Evolutionary conservation across 306 rosid species (phyloP).

Genomic region (Ceratonia siliqua): DNA sequence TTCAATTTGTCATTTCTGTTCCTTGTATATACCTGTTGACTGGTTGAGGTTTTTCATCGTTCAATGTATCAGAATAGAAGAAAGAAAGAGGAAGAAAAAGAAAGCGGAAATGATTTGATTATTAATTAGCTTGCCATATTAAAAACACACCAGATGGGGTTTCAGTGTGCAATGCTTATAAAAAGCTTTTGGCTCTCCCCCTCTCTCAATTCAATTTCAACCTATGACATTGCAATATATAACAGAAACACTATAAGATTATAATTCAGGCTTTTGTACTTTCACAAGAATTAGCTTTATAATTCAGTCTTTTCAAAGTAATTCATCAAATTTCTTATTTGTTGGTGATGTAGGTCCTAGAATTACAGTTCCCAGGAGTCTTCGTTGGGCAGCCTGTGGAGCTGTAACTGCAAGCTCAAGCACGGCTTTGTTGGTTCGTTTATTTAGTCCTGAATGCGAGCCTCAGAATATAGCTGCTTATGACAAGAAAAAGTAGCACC

Average conservation of each 20-base stretch:
- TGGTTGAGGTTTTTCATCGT: not conserved
- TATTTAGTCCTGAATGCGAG: slow-evolving; percentile 89
- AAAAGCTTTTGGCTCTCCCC: not conserved
- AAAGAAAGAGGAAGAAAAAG: not conserved
- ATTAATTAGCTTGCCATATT: slow-evolving; percentile 2
- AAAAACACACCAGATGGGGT: not conserved
- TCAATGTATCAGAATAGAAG: not conserved
- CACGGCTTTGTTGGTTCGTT: slow-evolving; percentile 75
- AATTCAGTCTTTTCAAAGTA: not conserved
- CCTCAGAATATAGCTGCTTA: slow-evolving; percentile 91
- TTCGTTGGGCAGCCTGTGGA: slow-evolving; percentile 89
- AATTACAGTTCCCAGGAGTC: slow-evolving; percentile 72
- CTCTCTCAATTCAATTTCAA: not conserved
- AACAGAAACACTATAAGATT: not conserved
- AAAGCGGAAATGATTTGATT: not conserved
- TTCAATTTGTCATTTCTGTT: not conserved
- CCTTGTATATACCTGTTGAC: too few relatives aligned
- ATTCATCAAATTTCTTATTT: slow-evolving; percentile 3
- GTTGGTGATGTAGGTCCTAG: slow-evolving; percentile 70
- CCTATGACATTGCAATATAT: not conserved
- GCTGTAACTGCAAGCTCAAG: slow-evolving; percentile 73
- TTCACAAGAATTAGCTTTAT: not conserved
- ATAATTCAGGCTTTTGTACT: not conserved
- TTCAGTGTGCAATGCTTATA: not conserved
- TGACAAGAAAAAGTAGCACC: slow-evolving; percentile 57